A percentile compares a stretch with the other conserved stretches of the same genome.
These are phyloP conservation scores for Quercus gilva DNA, from an alignment of 306 rosid genomes.

Conservation along the genomic window DNA sequence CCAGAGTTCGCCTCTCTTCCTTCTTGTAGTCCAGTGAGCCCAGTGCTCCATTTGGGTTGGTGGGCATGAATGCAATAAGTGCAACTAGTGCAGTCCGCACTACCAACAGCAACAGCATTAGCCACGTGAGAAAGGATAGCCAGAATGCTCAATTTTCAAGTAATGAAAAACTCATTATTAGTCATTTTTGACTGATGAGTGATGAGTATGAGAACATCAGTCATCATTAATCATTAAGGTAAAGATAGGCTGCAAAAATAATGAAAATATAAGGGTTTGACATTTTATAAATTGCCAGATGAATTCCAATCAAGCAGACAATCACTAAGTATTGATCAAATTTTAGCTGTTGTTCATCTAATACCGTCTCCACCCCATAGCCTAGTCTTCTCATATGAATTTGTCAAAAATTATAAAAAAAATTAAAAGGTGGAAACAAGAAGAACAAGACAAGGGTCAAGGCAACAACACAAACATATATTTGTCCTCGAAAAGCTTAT, in stretches of 20 bases:
- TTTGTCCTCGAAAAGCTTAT: neutral
- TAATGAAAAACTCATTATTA: neutral
- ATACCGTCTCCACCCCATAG: neutral
- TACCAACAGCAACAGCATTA: constrained; percentile 37
- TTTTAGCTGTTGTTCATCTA: neutral
- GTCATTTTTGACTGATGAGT: neutral
- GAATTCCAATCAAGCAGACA: neutral
- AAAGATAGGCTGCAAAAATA: neutral
- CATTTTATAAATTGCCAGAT: neutral
- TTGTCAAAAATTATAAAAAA: neutral
- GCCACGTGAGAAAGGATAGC: neutral
- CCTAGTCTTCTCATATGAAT: neutral
- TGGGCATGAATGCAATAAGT: constrained; percentile 95
- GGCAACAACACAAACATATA: neutral
- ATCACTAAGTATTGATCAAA: neutral
- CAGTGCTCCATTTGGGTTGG: constrained; percentile 90
- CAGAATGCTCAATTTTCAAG: neutral
- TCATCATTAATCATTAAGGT: neutral
- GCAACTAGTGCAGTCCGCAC: constrained; percentile 98
- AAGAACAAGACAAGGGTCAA: neutral
- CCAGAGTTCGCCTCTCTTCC: constrained; percentile 79
- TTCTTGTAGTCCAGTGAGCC: constrained; percentile 92
- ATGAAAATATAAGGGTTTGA: neutral
- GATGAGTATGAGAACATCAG: neutral
- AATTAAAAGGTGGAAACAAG: neutral